Evolutionary conservation across 441 rosid genomes (phyloP), one percentile per base, ranked within the genome.

Genomic region (Erodium trifolium): DNA sequence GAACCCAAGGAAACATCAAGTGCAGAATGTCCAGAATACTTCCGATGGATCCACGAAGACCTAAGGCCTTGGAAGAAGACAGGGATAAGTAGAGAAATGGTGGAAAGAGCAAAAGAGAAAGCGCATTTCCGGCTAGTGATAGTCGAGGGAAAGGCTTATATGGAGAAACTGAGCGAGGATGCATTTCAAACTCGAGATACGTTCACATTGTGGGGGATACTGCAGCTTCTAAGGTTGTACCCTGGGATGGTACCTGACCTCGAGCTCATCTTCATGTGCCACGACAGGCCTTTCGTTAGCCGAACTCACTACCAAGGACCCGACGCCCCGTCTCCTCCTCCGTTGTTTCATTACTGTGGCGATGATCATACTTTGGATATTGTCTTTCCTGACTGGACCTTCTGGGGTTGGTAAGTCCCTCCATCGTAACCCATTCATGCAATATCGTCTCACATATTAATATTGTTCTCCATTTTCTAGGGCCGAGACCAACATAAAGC

Each of bases 21-120:
- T 12, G n/a, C 76, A 35, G 53, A 47, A 47, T 88, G 97, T 70
- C 97, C 97, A 0, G 78, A 80, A 55, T 88, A 86, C 76, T 89
- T 91, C 75, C 81, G 85, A 57, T 91, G 97, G 96, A 89, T 91
- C 72, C 87, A 88, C 75, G 91, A 88, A 80, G 97, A 91, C 72
- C 80, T 89, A n/a, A 80, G 75, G 69, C 97, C 96, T 37, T 91
- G 96, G 97, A 81, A 71, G 74, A 75, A 72, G 17, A 73, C 82
- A 0, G 92, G 97, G 59, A 88, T 91, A 76, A 84, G 86, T 31
- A 71, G 77, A 72, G 93, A 89, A 68, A 84, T 75, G 89, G 85
- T 70, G 75, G 76, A 39, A 86, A 79, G 11, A 80, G 78, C 23
- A 69, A 13, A 14, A 82, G 53, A 9, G n/a, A 10, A 84, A 0